Base-by-base conservation (phyloP, 1,284 basidiomycete species). In the Cryptococcus deneoformans region DNA sequence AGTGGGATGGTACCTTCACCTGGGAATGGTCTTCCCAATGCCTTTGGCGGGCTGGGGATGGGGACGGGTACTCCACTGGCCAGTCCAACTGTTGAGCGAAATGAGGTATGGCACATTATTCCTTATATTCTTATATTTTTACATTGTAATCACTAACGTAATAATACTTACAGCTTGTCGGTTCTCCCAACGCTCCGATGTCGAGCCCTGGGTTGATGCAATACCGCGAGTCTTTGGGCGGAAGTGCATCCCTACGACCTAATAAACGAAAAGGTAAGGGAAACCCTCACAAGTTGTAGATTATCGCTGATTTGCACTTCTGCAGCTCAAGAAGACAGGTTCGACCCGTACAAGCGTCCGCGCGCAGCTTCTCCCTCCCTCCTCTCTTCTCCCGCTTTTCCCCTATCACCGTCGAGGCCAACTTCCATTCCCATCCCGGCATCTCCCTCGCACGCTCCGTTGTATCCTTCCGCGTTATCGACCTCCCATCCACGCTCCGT, bases 271-370 rank as follows among this genome's bases (percentile, higher is more conserved):
- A 77, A 57, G 73, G 72, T 73, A 40, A 53, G 70, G 56, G 5
- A 29, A n/a, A 11, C 36, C 14, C 24, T 29, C 50, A 43, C 54
- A n/a, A 35, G 9, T 11, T 34, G 6, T 35, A 50, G 12, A 38
- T 40, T 36, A 10, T 38, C 5, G 39, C 50, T 40, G 44, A 46
- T 2, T 43, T 1, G 38, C 42, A 12, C n/a, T 12, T 36, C 40
- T 6, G 6, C 36, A 39, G 37, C 39, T 29, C n/a, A 36, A 9
- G 75, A 76, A 20, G 75, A 77, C 57, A 66, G 75, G 9, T 77
- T 73, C 57, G 75, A 77, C 57, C 75, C 73, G 6, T 77, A 77
- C 63, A 77, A 77, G 61, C 65, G 75, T 4, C 70, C 71, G 6
- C 62, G 75, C 1, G 75, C 70, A 2, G 60, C 68, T 1, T 77